A percentile compares a stretch with the other conserved stretches of the same genome.
phyloP scores from a whole-genome alignment of 345 rosid genomes.

The Odontarrhena argentea region DNA sequence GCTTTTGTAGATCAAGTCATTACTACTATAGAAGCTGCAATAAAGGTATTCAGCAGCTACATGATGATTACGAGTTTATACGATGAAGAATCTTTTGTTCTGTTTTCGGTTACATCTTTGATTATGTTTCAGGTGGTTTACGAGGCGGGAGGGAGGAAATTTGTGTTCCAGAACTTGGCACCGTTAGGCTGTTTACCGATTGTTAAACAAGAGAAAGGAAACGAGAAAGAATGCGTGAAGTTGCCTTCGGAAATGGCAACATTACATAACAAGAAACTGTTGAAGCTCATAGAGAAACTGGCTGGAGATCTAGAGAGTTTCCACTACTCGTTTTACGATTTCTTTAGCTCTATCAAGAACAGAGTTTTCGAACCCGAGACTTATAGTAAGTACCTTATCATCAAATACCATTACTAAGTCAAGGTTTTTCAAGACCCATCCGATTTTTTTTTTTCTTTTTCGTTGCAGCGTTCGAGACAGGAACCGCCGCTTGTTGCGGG shows the following conservation, averaged over 20 bases:
- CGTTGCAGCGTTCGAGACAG: conserved; percentile 24
- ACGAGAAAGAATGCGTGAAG: not conserved
- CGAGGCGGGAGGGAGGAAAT: conserved; percentile 39
- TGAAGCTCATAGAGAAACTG: conserved; percentile 3
- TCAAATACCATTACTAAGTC: too few relatives aligned
- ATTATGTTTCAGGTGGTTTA: not conserved
- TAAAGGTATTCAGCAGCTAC: conserved; percentile 14
- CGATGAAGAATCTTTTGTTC: not conserved
- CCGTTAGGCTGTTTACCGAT: conserved; percentile 41
- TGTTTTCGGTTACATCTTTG: not conserved
- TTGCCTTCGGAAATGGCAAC: conserved; percentile 21
- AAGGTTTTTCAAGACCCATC: too few relatives aligned
- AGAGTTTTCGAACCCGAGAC: not conserved
- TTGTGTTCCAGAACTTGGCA: conserved; percentile 34
- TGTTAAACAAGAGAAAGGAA: conserved; percentile 8
- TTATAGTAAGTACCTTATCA: conserved; percentile 27
- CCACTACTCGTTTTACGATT: conserved; percentile 36
- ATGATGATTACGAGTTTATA: not conserved
- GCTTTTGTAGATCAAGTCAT: conserved; percentile 21
- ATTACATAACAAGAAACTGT: conserved; percentile 32
- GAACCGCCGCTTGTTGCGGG: conserved; percentile 36
- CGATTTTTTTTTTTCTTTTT: too few relatives aligned
- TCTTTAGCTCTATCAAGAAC: conserved; percentile 18
- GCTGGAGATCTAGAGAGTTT: conserved; percentile 16
- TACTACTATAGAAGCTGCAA: not conserved